Base-by-base conservation (phyloP, 495 filamentous ascomycete species). In the Achaetomiella virescens region DNA sequence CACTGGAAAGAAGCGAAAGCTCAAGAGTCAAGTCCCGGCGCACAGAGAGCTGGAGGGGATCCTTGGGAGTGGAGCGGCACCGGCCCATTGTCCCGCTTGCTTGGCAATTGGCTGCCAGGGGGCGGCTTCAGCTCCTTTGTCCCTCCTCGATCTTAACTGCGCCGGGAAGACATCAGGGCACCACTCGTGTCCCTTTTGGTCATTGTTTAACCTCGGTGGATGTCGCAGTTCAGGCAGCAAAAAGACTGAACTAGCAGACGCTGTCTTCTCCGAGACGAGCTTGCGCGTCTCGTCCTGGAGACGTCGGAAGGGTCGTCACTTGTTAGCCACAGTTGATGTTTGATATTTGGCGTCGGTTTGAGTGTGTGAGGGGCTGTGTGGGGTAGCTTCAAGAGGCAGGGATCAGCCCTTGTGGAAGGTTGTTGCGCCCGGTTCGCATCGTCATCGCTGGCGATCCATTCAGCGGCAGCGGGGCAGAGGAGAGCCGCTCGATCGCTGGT, bases 361-460 rank as follows among this genome's bases (percentile, higher is more conserved):
- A 27, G 38, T 38, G 18, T n/a, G 46, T 20, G 24, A 38, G 22
- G 52, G 43, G 52, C n/a, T 11, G 21, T 38, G 52, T 47, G 43
- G 52, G 52, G 52, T 37, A 27, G 20, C 10, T 12, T 21, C 35
- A 29, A 11, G 12, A 21, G 33, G 35, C 52, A 55, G 15, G 52
- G 52, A 41, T 55, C 35, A 48, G 52, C 52, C 33, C 35, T 31
- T 48, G 52, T 22, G 22, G 21, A 7, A 8, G 2, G 21, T 27
- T 33, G 42, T 27, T 1, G 25, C 27, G 52, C 35, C 24, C 11
- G 20, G 24, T 42, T 33, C 40, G 29, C 53, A 40, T 33, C 61
- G 61, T 63, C 52, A 63, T 63, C 38, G 57, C 43, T 36, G 11
- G 17, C 27, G 44, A 55, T 56, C 60, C 49, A 46, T 52, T 61